These are phyloP conservation scores for Asterella californica DNA, from an alignment of 225 moss, liverwort and hornwort genomes.

Conservation along the genomic window DNA sequence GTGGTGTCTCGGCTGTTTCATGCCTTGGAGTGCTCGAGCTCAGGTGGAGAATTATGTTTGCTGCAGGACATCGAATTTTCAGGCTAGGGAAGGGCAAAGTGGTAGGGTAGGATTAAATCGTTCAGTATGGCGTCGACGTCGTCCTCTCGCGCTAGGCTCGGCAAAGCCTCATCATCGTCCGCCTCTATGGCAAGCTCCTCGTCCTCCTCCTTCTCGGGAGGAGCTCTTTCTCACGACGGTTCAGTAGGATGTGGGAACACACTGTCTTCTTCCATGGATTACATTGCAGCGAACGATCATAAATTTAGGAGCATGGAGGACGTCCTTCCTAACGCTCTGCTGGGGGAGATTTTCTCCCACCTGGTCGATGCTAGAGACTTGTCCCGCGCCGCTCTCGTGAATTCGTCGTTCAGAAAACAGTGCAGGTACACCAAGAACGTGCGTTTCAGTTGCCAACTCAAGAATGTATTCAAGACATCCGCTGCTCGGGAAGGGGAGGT, in stretches of 20 bases:
- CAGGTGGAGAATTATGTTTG: constrained; percentile 5
- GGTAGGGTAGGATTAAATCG: neutral
- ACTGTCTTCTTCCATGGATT: constrained; percentile 10
- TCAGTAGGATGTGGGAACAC: neutral
- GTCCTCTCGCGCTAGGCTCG: neutral
- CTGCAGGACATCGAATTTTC: neutral
- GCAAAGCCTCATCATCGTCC: neutral
- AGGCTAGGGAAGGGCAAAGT: neutral
- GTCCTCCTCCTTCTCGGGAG: neutral
- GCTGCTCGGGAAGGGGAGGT: neutral
- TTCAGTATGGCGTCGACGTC: neutral
- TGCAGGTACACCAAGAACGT: constrained; percentile 21
- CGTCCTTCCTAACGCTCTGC: constrained; percentile 34
- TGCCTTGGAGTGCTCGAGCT: neutral
- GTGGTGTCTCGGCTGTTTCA: neutral
- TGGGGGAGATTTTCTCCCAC: constrained; percentile 33
- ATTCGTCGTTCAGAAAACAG: constrained; percentile 3
- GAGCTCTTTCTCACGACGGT: too few relatives aligned
- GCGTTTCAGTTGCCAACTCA: constrained; percentile 24
- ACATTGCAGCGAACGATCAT: neutral
- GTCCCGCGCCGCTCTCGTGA: constrained; percentile 29
- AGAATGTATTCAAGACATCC: neutral
- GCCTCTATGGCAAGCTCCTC: neutral
- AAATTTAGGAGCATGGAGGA: constrained; percentile 26
- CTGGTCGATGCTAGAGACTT: constrained; percentile 30